phyloP scores from a whole-genome alignment of 2,329 filamentous ascomycete species.

The Westerdykella ornata region DNA sequence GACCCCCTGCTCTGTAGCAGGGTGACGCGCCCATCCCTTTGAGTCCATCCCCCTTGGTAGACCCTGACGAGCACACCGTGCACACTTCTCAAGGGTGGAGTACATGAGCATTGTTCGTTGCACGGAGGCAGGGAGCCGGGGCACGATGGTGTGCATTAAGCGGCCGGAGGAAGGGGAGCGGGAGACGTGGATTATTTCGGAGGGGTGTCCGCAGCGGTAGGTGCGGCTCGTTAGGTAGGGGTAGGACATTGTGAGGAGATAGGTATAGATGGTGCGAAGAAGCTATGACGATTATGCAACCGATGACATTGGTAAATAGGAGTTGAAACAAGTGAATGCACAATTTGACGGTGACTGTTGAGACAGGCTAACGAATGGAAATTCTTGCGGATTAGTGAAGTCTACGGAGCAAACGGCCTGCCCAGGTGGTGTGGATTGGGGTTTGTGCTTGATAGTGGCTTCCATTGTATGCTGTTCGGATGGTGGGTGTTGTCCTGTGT shows the following conservation, averaged over 20 bases:
- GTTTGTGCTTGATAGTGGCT: no score
- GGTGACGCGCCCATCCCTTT: not conserved
- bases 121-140: not conserved
- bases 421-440: no score
- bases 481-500: no score
- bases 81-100: not conserved
- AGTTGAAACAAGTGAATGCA: no score
- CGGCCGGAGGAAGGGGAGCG: not conserved
- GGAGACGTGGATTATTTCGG: conserved; percentile 13
- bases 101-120: not conserved
- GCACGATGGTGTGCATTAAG: not conserved
- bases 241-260: not conserved
- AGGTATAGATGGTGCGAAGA: no score
- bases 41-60: not conserved
- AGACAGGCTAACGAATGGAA: no score
- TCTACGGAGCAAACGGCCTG: no score
- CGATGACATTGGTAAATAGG: no score
- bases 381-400: no score
- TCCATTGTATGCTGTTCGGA: no score
- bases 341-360: no score
- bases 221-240: conserved; percentile 13
- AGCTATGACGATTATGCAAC: no score
- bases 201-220: conserved; percentile 14
- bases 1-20: not conserved
- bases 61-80: not conserved